Conservation (phyloP, 495 filamentous ascomycete genomes). For the Penicillium atrosanguineum region DNA sequence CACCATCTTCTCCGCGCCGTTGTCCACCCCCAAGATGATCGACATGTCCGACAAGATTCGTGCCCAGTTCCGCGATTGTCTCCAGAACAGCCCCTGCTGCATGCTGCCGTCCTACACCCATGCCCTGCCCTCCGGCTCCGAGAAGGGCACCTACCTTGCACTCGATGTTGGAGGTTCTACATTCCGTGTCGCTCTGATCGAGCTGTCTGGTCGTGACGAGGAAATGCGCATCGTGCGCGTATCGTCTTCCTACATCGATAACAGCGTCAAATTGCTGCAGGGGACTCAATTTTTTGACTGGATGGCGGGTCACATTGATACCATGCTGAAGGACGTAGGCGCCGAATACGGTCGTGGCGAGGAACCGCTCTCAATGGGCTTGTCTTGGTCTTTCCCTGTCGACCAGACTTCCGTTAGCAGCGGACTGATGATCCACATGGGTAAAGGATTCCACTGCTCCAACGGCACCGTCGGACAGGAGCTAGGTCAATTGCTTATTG, state of each 20-base stretch:
- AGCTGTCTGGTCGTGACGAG: conserved; percentile 49
- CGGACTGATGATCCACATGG: conserved; percentile 60
- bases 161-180: conserved; percentile 69
- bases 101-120: conserved; percentile 69
- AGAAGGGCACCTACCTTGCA: conserved; percentile 59
- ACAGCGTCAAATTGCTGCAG: conserved; percentile 48
- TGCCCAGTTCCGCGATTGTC: conserved; percentile 53
- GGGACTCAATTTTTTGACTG: conserved; percentile 64
- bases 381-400: conserved; percentile 70
- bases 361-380: conserved; percentile 51
- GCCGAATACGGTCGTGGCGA: conserved; percentile 36
- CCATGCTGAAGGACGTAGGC: conserved; percentile 44
- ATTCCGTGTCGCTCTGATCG: conserved; percentile 61
- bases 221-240: conserved; percentile 52
- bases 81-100: conserved; percentile 53
- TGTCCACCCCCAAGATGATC: conserved; percentile 42
- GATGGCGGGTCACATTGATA: conserved; percentile 63
- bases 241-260: conserved; percentile 53
- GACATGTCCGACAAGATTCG: conserved; percentile 58
- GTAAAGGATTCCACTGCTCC: conserved; percentile 63
- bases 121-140: conserved; percentile 57
- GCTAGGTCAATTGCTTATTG: conserved; percentile 55
- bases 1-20: conserved; percentile 44
- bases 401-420: conserved; percentile 60
- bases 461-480: conserved; percentile 56